Evolutionary conservation across 75 land plant species (phyloP).

Genomic region (Selaginella tamariscina): DNA sequence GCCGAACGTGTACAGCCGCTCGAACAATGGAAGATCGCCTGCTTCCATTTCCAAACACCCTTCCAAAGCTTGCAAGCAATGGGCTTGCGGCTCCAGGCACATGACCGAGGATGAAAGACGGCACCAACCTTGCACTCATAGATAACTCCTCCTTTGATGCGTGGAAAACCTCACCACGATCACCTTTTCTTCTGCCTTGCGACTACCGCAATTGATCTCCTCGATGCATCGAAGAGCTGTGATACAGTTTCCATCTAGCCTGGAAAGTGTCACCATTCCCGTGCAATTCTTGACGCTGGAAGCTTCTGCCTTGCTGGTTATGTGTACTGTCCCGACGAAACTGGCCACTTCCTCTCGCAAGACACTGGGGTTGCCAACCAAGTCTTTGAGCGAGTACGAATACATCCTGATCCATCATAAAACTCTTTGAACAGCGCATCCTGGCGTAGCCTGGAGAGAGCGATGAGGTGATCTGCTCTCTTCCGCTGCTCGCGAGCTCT

Average conservation of each 20-base stretch:
- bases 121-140: constrained; percentile 3
- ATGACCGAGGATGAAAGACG: neutral
- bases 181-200: neutral
- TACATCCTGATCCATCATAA: constrained; percentile 1
- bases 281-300: constrained; percentile 1
- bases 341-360: constrained; percentile 1
- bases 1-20: constrained; percentile 4
- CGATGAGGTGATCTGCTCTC: constrained; percentile 1
- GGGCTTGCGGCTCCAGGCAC: constrained; percentile 4
- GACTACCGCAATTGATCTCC: neutral
- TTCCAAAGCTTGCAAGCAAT: constrained; percentile 3
- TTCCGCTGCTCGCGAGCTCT: constrained; percentile 4
- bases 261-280: neutral
- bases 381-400: neutral
- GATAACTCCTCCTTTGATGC: neutral
- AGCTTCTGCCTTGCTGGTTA: constrained; percentile 3
- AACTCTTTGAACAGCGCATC: neutral
- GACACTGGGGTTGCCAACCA: neutral
- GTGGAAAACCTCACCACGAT: constrained; percentile 1
- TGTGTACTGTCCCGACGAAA: constrained; percentile 3
- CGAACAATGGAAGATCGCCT: constrained; percentile 1
- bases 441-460: neutral
- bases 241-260: neutral
- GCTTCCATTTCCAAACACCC: constrained; percentile 1
- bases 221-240: constrained; percentile 3